Evolutionary conservation across 768 basidiomycete genomes (phyloP).

Genomic region (Leccinum pellstonianum): DNA sequence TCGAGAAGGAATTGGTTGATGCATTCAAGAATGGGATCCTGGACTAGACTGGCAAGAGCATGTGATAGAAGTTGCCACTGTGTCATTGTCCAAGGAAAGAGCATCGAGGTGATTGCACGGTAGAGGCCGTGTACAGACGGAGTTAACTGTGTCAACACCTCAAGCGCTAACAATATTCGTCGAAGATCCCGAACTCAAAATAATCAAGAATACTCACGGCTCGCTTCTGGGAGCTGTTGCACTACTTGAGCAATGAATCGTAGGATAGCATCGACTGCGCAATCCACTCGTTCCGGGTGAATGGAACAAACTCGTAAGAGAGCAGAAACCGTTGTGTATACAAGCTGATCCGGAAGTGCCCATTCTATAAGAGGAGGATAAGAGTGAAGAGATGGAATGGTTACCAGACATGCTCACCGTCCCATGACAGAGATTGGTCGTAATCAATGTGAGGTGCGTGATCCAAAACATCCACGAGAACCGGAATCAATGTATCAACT

Average conservation of each 20-base stretch:
- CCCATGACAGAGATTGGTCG: constrained; percentile 76
- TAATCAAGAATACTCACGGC: constrained; percentile 43
- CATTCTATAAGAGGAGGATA: constrained; percentile 55
- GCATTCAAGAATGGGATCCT: constrained; percentile 63
- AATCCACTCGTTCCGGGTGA: constrained; percentile 48
- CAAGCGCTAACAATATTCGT: constrained; percentile 47
- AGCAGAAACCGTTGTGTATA: constrained; percentile 75
- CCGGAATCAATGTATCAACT: constrained; percentile 52
- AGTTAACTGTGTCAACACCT: constrained; percentile 69
- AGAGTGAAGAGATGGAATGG: neutral
- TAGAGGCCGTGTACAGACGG: constrained; percentile 87
- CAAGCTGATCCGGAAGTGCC: constrained; percentile 83
- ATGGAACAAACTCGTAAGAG: constrained; percentile 62
- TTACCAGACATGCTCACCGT: constrained; percentile 45
- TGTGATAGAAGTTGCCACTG: constrained; percentile 63
- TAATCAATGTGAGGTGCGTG: constrained; percentile 78
- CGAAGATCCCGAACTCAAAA: neutral
- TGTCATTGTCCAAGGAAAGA: constrained; percentile 66
- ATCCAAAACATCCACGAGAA: constrained; percentile 63
- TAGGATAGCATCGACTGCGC: constrained; percentile 58
- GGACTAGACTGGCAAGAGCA: constrained; percentile 60
- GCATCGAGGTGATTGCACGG: constrained; percentile 77
- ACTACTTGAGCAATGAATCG: constrained; percentile 59
- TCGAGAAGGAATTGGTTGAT: constrained; percentile 70
- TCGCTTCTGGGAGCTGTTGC: constrained; percentile 49